These are phyloP conservation scores for Apium graveolens DNA, from an alignment of 129 eudicot genomes.

Conservation along the genomic window DNA sequence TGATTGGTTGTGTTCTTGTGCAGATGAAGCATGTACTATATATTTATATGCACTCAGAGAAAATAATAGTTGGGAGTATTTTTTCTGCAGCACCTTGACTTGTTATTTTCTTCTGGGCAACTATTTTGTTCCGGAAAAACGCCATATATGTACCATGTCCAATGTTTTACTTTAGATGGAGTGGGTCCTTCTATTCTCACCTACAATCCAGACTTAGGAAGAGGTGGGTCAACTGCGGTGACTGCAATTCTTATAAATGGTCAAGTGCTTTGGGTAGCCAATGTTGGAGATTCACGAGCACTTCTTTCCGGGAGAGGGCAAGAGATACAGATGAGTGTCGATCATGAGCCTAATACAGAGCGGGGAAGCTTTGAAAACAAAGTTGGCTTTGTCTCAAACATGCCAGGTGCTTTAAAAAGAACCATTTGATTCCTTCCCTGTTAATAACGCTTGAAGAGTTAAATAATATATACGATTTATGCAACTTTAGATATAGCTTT, in stretches of 20 bases:
- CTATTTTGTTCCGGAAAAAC: not conserved
- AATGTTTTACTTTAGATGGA: not conserved
- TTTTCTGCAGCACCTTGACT: not conserved
- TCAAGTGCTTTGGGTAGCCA: constrained; percentile 60
- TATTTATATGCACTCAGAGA: not conserved
- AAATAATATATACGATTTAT: not conserved
- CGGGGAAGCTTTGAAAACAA: constrained; percentile 56
- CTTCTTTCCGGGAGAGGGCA: constrained; percentile 62
- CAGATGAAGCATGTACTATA: too few species aligned
- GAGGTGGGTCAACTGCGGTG: constrained; percentile 91
- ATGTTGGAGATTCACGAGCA: constrained; percentile 90
- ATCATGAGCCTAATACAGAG: constrained; percentile 86
- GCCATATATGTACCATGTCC: not conserved
- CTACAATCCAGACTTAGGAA: constrained; percentile 59
- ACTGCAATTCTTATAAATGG: constrained; percentile 65
- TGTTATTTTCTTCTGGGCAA: not conserved
- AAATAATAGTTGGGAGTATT: not conserved
- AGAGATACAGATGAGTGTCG: constrained; percentile 71
- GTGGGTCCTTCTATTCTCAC: constrained; percentile 41
- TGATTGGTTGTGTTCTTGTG: too few species aligned
- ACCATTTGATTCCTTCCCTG: not conserved
- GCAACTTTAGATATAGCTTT: not conserved
- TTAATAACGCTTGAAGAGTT: not conserved
- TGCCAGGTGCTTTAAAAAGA: constrained; percentile 57
- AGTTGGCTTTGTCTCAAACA: constrained; percentile 84